Evolutionary conservation across 495 filamentous ascomycete genomes (phyloP).

Genomic region (Penicillium pulvis): DNA sequence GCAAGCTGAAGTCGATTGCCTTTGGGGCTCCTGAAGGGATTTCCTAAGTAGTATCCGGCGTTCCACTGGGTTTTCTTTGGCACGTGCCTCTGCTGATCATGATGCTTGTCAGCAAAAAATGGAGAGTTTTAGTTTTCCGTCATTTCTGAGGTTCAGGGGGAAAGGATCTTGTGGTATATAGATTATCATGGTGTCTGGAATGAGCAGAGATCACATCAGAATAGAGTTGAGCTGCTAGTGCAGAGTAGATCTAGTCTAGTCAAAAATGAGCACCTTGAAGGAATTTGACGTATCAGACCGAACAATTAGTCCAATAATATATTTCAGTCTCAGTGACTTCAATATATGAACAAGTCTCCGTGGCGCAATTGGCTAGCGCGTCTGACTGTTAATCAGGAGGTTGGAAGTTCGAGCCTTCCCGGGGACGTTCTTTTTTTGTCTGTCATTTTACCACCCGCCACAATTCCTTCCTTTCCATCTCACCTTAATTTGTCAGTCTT

Average conservation of each 20-base stretch:
- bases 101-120: no score
- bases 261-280: background rate
- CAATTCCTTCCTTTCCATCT: slow-evolving; percentile 1
- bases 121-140: background rate
- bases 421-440: slow-evolving; percentile 32
- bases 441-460: background rate
- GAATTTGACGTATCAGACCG: no score
- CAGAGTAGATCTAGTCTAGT: background rate
- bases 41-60: no score
- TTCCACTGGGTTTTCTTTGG: no score
- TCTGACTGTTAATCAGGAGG: slow-evolving; percentile 55
- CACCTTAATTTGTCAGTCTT: background rate
- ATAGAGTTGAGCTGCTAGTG: background rate
- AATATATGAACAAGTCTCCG: slow-evolving; percentile 29
- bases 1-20: no score
- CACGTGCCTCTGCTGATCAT: no score
- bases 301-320: background rate
- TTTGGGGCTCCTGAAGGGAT: no score
- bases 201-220: background rate
- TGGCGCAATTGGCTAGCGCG: slow-evolving; percentile 55
- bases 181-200: background rate
- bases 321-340: background rate
- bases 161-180: background rate
- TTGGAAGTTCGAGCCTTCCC: slow-evolving; percentile 53
- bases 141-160: background rate